Evolutionary conservation across 352 stramenopile genomes (phyloP).

Genomic region (Phytophthora tubulina): DNA sequence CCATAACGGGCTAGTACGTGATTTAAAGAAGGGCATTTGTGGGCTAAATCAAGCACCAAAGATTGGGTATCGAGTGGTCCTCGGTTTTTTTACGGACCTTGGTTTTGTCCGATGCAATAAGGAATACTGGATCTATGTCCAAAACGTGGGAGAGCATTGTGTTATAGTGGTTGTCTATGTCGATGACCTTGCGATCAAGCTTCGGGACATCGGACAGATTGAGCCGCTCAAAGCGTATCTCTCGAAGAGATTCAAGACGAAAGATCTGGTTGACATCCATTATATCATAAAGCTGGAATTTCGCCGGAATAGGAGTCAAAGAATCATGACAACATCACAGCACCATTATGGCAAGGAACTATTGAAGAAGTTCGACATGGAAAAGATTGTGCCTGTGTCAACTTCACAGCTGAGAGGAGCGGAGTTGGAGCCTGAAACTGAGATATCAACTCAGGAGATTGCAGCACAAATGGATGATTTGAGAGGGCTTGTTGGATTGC

Average conservation of each 20-base stretch:
- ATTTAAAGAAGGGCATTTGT: constrained; percentile 19
- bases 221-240: constrained; percentile 28
- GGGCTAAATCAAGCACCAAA: constrained; percentile 20
- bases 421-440: constrained; percentile 24
- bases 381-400: background rate
- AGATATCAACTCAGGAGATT: constrained; percentile 28
- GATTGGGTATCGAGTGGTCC: constrained; percentile 35
- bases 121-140: constrained; percentile 37
- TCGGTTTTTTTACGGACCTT: constrained; percentile 21
- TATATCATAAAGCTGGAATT: constrained; percentile 38
- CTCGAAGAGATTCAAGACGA: constrained; percentile 42
- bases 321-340: background rate
- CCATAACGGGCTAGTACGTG: constrained; percentile 17
- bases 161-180: constrained; percentile 38
- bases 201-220: constrained; percentile 21
- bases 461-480: constrained; percentile 31
- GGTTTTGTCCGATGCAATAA: constrained; percentile 40
- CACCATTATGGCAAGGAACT: background rate
- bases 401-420: constrained; percentile 10
- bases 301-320: constrained; percentile 6
- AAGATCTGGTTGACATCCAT: constrained; percentile 42
- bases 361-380: background rate
- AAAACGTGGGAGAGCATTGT: constrained; percentile 44
- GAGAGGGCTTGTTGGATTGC: constrained; percentile 25
- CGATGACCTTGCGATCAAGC: constrained; percentile 40